These are phyloP conservation scores for Fusarium avenaceum DNA, from an alignment of 2,329 filamentous ascomycete species.

Conservation along the genomic window DNA sequence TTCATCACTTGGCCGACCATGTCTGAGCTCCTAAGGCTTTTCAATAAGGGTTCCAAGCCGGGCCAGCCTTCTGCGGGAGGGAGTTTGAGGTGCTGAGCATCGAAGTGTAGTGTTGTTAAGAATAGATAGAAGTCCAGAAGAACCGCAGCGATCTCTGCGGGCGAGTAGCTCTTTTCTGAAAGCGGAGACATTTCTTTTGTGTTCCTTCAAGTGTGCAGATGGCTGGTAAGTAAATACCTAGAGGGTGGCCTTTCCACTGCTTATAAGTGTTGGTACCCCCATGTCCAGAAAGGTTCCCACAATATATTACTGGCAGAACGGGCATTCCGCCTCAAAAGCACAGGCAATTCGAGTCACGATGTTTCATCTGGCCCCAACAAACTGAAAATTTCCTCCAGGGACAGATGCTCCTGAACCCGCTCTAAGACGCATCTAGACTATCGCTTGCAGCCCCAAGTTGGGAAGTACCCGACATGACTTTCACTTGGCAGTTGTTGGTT, in stretches of 20 bases:
- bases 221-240: not conserved
- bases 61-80: constrained; percentile 7
- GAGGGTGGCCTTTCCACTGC: not conserved
- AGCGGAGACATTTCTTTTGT: constrained; percentile 4
- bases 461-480: too few species aligned
- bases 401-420: too few species aligned
- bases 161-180: constrained; percentile 6
- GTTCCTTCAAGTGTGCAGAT: not conserved
- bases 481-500: too few species aligned
- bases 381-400: too few species aligned
- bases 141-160: not conserved
- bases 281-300: not conserved
- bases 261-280: not conserved
- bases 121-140: constrained; percentile 12
- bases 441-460: too few species aligned
- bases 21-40: not conserved
- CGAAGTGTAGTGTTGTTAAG: constrained; percentile 7
- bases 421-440: too few species aligned
- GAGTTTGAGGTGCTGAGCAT: constrained; percentile 7
- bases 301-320: too few species aligned
- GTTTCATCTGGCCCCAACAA: too few species aligned
- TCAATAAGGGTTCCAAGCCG: not conserved
- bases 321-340: too few species aligned
- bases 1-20: constrained; percentile 1
- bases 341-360: too few species aligned